These are phyloP conservation scores for Fraxinus albicans DNA, from an alignment of 305 asterid species.

Conservation along the genomic window DNA sequence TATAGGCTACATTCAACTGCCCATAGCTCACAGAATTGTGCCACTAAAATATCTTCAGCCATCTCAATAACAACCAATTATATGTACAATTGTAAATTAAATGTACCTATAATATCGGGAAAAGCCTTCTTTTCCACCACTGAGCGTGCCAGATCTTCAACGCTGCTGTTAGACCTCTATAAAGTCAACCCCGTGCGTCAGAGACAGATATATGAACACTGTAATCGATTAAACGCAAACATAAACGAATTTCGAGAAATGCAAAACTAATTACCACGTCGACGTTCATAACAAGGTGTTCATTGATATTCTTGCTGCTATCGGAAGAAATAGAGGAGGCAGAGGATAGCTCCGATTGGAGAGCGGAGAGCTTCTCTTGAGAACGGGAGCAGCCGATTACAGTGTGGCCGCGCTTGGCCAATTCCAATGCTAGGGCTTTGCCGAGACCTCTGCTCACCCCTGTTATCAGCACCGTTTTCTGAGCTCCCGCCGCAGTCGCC, in stretches of 20 bases:
- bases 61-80: neutral
- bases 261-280: conserved; percentile 63
- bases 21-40: neutral
- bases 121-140: conserved; percentile 71
- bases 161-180: conserved; percentile 67
- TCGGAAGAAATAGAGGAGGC: conserved; percentile 25
- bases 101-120: conserved; percentile 81
- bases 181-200: neutral
- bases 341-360: conserved; percentile 64
- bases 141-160: conserved; percentile 64
- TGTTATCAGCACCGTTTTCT: conserved; percentile 67
- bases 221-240: neutral
- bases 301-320: conserved; percentile 27
- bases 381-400: conserved; percentile 92
- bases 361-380: conserved; percentile 62
- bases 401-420: conserved; percentile 84
- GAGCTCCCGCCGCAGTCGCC: conserved; percentile 22
- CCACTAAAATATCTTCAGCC: conserved; percentile 1
- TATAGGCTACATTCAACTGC: neutral
- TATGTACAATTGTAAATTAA: neutral
- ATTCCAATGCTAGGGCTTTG: conserved; percentile 79
- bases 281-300: conserved; percentile 61
- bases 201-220: neutral
- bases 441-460: conserved; percentile 93
- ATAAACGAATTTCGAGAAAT: conserved; percentile 6